Evolutionary conservation across 495 filamentous ascomycete genomes (phyloP).

Genomic region (Neurospora africana): DNA sequence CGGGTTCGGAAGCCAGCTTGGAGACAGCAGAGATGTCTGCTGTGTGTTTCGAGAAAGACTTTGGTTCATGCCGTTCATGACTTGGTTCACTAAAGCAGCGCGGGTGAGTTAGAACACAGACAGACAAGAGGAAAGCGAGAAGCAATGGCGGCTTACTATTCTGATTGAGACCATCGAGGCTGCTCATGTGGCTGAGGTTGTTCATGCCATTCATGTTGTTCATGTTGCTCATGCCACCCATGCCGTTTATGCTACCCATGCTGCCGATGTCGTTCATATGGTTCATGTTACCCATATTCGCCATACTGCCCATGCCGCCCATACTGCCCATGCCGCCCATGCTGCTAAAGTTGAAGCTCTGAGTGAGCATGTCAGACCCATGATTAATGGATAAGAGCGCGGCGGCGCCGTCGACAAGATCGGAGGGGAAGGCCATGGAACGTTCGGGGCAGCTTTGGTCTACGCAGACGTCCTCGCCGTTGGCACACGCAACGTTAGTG

Average conservation of each 20-base stretch:
- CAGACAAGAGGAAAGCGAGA: neutral
- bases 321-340: neutral
- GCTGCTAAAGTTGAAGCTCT: slow-evolving; percentile 5
- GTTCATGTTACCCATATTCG: neutral
- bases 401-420: slow-evolving; percentile 21
- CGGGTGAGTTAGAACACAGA: slow-evolving; percentile 2
- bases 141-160: neutral
- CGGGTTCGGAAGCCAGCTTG: slow-evolving; percentile 6
- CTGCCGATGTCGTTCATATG: neutral
- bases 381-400: slow-evolving; percentile 28
- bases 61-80: slow-evolving; percentile 9
- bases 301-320: neutral
- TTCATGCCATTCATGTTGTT: neutral
- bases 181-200: neutral
- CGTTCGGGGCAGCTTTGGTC: slow-evolving; percentile 24
- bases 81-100: neutral
- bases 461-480: slow-evolving; percentile 22
- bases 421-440: slow-evolving; percentile 7
- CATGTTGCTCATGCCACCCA: neutral
- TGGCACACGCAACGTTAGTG: slow-evolving; percentile 19
- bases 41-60: slow-evolving; percentile 6
- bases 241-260: neutral
- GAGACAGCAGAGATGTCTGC: slow-evolving; percentile 5
- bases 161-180: neutral
- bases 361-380: slow-evolving; percentile 7